phyloP scores from a whole-genome alignment of 495 filamentous ascomycete genomes.

The Stereocaulon alpinum region DNA sequence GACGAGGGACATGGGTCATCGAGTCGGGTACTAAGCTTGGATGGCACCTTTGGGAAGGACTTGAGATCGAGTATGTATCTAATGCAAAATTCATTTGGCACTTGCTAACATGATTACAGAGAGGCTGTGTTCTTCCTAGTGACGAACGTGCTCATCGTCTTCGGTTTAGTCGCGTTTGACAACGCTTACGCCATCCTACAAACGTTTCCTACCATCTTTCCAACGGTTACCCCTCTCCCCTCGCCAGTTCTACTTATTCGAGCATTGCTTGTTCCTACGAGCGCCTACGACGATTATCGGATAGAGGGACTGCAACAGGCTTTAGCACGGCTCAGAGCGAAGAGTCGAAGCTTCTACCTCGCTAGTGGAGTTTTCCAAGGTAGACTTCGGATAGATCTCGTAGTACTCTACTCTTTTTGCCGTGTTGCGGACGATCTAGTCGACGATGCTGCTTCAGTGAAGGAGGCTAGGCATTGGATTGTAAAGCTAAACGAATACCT shows the following conservation, averaged over 20 bases:
- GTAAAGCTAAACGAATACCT: slow-evolving; percentile 41
- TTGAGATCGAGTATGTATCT: slow-evolving; percentile 46
- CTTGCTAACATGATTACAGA: slow-evolving; percentile 18
- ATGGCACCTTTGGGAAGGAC: slow-evolving; percentile 44
- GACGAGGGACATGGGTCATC: slow-evolving; percentile 56
- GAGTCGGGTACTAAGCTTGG: slow-evolving; percentile 50
- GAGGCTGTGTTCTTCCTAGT: slow-evolving; percentile 59
- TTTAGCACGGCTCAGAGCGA: slow-evolving; percentile 39
- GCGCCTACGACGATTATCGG: slow-evolving; percentile 39
- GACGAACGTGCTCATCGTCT: slow-evolving; percentile 54
- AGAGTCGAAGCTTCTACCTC: slow-evolving; percentile 60
- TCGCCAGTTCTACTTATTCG: slow-evolving; percentile 36
- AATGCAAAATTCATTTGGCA: neutral
- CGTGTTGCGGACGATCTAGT: slow-evolving; percentile 60
- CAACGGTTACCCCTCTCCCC: slow-evolving; percentile 29
- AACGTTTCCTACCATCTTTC: slow-evolving; percentile 42
- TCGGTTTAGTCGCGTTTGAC: slow-evolving; percentile 55
- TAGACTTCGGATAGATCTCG: slow-evolving; percentile 52
- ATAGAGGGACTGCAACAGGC: slow-evolving; percentile 46
- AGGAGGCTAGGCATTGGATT: slow-evolving; percentile 42
- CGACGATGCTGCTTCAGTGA: slow-evolving; percentile 40
- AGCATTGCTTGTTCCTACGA: slow-evolving; percentile 34
- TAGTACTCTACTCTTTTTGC: slow-evolving; percentile 61
- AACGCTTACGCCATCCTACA: slow-evolving; percentile 48
- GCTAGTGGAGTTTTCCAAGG: slow-evolving; percentile 55